Percentiles rank a stretch among this genome's conserved stretches.
Evolutionary conservation across 495 filamentous ascomycete species (phyloP).

Genomic region (Podospora fimiseda): DNA sequence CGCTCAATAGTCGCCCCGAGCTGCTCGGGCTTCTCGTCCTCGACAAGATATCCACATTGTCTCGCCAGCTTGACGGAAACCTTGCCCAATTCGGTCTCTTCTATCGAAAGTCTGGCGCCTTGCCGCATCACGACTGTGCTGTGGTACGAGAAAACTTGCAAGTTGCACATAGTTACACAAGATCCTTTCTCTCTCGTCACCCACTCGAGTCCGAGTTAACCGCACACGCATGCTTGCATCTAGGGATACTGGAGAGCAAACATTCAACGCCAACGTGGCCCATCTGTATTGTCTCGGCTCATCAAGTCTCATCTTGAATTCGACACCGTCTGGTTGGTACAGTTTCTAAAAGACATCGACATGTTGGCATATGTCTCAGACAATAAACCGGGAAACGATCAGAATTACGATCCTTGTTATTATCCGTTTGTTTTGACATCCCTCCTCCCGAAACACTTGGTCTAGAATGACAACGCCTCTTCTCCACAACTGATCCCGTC

Average conservation of each 20-base stretch:
- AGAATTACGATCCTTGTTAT: no score
- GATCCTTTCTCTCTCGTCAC: background rate
- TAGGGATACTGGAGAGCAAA: background rate
- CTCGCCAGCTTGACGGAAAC: background rate
- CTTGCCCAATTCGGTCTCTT: background rate
- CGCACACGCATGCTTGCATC: no score
- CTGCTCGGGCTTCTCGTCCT: background rate
- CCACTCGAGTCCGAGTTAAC: background rate
- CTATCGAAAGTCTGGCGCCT: conserved; percentile 4
- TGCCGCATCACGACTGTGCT: background rate
- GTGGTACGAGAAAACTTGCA: background rate
- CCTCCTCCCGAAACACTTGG: no score
- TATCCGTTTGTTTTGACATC: no score
- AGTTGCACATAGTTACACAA: background rate
- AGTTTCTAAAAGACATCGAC: no score
- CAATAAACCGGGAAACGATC: no score
- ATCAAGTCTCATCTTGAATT: no score
- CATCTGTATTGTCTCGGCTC: background rate
- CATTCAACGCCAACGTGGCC: background rate
- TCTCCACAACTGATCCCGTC: no score
- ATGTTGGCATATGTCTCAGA: no score
- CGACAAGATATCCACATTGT: background rate
- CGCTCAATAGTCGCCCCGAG: background rate
- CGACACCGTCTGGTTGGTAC: no score
- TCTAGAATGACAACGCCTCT: no score